Evolutionary conservation across 176 grass and related monocot genomes (phyloP).

Genomic region (Bonia amplexicaulis): DNA sequence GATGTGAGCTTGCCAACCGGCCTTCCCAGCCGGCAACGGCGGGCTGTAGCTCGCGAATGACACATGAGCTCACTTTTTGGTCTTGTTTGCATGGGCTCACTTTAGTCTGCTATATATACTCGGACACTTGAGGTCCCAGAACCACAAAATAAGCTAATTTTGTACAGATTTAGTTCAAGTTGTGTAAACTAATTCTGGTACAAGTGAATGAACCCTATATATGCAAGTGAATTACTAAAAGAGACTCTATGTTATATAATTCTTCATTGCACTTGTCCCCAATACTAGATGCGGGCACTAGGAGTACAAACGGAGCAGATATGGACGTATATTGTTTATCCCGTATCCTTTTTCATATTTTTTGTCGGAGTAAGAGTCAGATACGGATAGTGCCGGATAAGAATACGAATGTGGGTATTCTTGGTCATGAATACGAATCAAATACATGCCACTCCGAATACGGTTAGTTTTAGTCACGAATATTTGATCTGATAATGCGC

Average conservation of each 20-base stretch:
- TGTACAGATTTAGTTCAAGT: neutral
- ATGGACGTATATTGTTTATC: too few relatives aligned
- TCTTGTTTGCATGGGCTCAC: neutral
- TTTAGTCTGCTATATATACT: neutral
- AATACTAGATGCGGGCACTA: neutral
- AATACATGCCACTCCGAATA: too few relatives aligned
- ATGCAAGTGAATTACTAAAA: neutral
- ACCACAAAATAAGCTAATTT: neutral
- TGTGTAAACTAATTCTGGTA: neutral
- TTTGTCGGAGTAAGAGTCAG: too few relatives aligned
- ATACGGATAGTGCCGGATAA: too few relatives aligned
- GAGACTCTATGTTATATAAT: neutral
- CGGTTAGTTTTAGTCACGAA: too few relatives aligned
- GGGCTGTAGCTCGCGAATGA: neutral
- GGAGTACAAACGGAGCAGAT: too few relatives aligned
- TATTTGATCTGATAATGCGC: too few relatives aligned
- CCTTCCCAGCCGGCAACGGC: neutral
- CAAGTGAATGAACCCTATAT: neutral
- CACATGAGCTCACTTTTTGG: neutral
- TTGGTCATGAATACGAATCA: too few relatives aligned
- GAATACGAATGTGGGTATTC: too few relatives aligned
- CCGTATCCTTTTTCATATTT: too few relatives aligned
- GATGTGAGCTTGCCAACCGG: neutral
- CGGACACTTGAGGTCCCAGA: neutral
- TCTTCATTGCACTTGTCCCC: neutral